Base-by-base conservation (phyloP, 805 yeast species). In the Teunomyces pallodes region DNA sequence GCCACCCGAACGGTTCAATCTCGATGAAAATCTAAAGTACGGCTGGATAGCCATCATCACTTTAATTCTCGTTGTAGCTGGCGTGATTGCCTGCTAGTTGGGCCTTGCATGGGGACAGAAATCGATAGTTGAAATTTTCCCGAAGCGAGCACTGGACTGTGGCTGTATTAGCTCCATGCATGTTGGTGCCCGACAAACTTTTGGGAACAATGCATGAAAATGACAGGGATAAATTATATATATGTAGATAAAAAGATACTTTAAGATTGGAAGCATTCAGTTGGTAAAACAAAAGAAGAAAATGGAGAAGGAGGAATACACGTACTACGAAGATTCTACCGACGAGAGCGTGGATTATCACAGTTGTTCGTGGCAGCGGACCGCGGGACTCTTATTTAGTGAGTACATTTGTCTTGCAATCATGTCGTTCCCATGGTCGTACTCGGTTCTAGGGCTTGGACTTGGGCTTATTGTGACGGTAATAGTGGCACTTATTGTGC, bases 401-500 rank as follows among this genome's bases (percentile, higher is more conserved):
- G 86, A 81, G 59, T 81, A 81, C 59, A 79, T 81, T 29, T 82
- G 84, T 54, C 67, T 81, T 51, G 86, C 86, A 10, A 79, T 80
- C 49, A 73, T 81, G 81, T 77, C 83, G n/a, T 81, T 81, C 59
- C 86, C 86, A 0, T 80, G 84, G 84, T 77, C 83, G 9, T 81
- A 78, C 54, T 79, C 84, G 2, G 81, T 81, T 3, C 62, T 81
- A 14, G 86, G 86, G 0, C 61, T 81, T 7, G 76, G 81, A 1
- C 83, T 84, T 1, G 86, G 86, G 1, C 64, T 81, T 26, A 76
- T 81, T 27, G 56, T 81, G 43, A 81, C 85, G 0, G 72, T 72
- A 1, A 75, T 76, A 45, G 80, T 81, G 3, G 71, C 84, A 1
- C 51, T 72, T 17, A 72, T 79, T 5, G 81, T 77, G 20, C 64